Percentiles rank a stretch among this genome's conserved stretches.
phyloP scores from a whole-genome alignment of 2,329 filamentous ascomycete species.

The Coniella vitis region DNA sequence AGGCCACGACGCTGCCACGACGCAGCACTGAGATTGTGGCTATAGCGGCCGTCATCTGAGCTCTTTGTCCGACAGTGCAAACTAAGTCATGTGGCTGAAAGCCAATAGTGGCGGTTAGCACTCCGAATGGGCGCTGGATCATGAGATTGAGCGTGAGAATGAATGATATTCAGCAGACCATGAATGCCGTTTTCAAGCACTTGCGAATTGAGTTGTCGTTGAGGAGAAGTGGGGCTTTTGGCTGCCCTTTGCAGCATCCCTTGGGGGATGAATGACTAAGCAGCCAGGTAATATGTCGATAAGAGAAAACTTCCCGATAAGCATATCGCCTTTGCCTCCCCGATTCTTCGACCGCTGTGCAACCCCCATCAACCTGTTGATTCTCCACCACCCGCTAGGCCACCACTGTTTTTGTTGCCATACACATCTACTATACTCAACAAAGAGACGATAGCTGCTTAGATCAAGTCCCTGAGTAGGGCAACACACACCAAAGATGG shows the following conservation, averaged over 20 bases:
- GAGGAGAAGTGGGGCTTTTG: neutral
- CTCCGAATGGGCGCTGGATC: too few relatives aligned
- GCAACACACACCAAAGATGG: slow-evolving; percentile 9
- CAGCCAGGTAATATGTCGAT: neutral
- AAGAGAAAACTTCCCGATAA: slow-evolving; percentile 10
- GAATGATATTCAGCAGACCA: too few relatives aligned
- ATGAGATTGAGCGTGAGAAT: too few relatives aligned
- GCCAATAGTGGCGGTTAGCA: too few relatives aligned
- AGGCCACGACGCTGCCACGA: too few relatives aligned
- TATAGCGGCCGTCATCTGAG: too few relatives aligned
- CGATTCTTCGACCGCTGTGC: neutral
- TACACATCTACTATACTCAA: neutral
- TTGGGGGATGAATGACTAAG: neutral
- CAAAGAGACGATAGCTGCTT: neutral
- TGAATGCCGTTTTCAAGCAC: too few relatives aligned
- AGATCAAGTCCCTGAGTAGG: slow-evolving; percentile 12
- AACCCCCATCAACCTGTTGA: neutral
- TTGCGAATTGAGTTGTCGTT: neutral
- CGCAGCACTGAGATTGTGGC: too few relatives aligned
- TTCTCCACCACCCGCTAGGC: neutral
- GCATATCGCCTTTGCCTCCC: neutral
- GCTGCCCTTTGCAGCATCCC: neutral
- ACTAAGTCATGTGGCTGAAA: too few relatives aligned
- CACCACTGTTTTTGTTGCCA: neutral
- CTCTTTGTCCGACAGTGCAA: too few relatives aligned